Evolutionary conservation across 192 early-diverging fungal genomes (phyloP), one percentile per base, ranked within the genome.

Genomic region (Gigaspora rosea): DNA sequence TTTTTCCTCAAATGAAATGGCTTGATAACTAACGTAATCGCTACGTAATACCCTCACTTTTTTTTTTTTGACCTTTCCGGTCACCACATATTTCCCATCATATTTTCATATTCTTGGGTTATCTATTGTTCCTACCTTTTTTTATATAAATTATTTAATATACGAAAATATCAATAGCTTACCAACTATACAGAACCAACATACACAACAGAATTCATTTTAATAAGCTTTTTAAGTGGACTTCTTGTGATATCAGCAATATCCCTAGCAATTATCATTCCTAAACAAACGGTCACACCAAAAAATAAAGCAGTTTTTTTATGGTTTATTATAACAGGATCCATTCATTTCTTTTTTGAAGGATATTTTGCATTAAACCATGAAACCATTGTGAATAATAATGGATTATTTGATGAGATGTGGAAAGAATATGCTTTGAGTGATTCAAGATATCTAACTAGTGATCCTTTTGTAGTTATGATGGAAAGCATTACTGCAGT

Each of bases 351-450:
- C 15, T 84, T 92, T 54, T 85, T 98, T 1, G 96, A 98, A 84
- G 91, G 92, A 2, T 98, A 96, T 83, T 96, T 92, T 84, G 86
- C 91, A 35, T 87, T 82, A 65, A 89, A 92, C 84, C 87, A 92
- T 78, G 56, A 73, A 12, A 86, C 86, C 2, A 84, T 98, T 64
- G 91, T 91, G 0, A 90, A 88, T 8, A 88, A 92, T 82, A 80
- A 86, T 65, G 81, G 75, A 32, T 73, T 94, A 7, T 59, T 95
- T 50, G 93, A 87, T 8, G 88, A 95, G 54, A 73, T 95, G 72
- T 98, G 94, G 94, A 95, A 95, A 85, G 95, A 98, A 83, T 98
- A 98, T 83, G 80, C 94, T 1, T 84, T 90, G 73, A 88, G 89
- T 50, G 96, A 98, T 82, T 96, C 95, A 22, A 84, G 95, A 50